Conservation (phyloP, 177 flowering plant genomes). For the Vitis hybrid region DNA sequence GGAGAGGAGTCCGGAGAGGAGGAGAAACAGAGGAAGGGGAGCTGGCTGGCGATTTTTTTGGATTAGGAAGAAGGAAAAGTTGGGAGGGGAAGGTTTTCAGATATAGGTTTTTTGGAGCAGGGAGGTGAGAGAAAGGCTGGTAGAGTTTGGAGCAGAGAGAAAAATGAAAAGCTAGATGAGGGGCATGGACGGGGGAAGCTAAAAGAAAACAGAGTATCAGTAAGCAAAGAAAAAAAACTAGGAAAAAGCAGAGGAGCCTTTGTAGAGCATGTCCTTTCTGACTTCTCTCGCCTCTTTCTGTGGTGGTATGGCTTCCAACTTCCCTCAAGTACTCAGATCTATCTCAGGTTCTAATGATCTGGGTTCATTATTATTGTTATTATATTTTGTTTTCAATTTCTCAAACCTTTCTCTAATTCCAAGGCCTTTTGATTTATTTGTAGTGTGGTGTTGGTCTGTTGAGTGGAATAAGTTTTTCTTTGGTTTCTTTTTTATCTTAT, state of each 20-base stretch:
- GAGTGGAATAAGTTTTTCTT: constrained; percentile 9
- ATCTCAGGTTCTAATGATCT: constrained; percentile 8
- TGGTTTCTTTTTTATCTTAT: constrained; percentile 6
- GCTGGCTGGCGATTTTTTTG: too few species aligned
- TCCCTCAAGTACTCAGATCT: not conserved
- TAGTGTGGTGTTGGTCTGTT: constrained; percentile 21
- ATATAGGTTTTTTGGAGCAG: too few species aligned
- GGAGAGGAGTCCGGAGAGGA: too few species aligned
- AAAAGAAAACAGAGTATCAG: too few species aligned
- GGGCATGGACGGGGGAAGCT: too few species aligned
- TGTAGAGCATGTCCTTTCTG: constrained; percentile 21
- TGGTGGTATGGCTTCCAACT: constrained; percentile 10
- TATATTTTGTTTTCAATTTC: constrained; percentile 10
- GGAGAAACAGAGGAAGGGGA: too few species aligned
- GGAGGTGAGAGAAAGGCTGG: too few species aligned
- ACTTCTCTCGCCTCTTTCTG: not conserved
- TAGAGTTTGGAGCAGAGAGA: too few species aligned
- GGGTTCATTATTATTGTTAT: constrained; percentile 10
- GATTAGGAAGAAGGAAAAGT: too few species aligned
- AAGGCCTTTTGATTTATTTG: constrained; percentile 1
- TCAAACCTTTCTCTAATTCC: not conserved
- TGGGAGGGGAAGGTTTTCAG: too few species aligned
- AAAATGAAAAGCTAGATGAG: too few species aligned
- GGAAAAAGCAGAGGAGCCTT: constrained; percentile 12
- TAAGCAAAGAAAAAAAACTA: too few species aligned